Percentiles rank a stretch among this genome's conserved stretches.
These are phyloP conservation scores for Rostrohypoxylon terebratum DNA, from an alignment of 495 filamentous ascomycete genomes.

Conservation along the genomic window DNA sequence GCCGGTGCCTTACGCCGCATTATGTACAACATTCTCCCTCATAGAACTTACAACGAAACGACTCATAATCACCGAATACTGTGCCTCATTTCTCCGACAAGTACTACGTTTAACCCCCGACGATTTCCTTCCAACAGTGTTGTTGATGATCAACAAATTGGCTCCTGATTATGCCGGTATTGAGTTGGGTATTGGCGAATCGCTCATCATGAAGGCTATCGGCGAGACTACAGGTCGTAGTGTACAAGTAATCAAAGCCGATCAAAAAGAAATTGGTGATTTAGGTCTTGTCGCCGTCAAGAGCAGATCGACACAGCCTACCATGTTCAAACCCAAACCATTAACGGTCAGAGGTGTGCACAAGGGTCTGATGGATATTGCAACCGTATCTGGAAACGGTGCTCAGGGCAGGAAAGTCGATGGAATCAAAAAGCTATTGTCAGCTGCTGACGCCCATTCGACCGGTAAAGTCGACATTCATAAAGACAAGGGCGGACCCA, in stretches of 20 bases:
- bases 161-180: slow-evolving; percentile 96
- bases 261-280: slow-evolving; percentile 96
- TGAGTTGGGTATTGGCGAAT: slow-evolving; percentile 96
- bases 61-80: slow-evolving; percentile 85
- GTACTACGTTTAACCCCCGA: slow-evolving; percentile 90
- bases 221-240: slow-evolving; percentile 93
- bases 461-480: slow-evolving; percentile 87
- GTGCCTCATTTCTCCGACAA: slow-evolving; percentile 90
- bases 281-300: slow-evolving; percentile 94
- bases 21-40: slow-evolving; percentile 93
- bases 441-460: slow-evolving; percentile 79
- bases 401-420: slow-evolving; percentile 91
- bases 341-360: slow-evolving; percentile 89
- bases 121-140: slow-evolving; percentile 86
- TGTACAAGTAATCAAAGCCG: slow-evolving; percentile 85
- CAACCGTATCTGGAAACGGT: slow-evolving; percentile 85
- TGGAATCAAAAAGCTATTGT: slow-evolving; percentile 92
- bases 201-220: slow-evolving; percentile 97
- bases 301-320: slow-evolving; percentile 90
- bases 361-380: slow-evolving; percentile 88
- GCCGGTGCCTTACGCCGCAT: slow-evolving; percentile 92
- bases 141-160: slow-evolving; percentile 97
- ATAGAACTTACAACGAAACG: slow-evolving; percentile 94
- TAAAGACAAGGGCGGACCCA: slow-evolving; percentile 92
- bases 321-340: slow-evolving; percentile 96